phyloP scores from a whole-genome alignment of 1,139 yeast species.

The Lizanozyma gosingica region DNA sequence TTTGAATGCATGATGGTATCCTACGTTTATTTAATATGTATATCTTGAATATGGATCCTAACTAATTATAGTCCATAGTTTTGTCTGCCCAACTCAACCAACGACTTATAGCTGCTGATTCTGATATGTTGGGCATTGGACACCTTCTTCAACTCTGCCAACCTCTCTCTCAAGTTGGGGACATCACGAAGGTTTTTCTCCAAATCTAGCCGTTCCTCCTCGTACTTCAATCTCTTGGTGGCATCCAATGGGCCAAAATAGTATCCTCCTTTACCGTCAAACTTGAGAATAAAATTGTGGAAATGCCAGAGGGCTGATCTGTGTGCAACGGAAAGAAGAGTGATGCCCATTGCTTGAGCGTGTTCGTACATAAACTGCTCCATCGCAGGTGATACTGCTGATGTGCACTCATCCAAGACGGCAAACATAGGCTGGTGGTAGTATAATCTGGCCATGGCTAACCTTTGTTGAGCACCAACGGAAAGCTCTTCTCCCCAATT shows the following conservation, averaged over 20 bases:
- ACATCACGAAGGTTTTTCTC: constrained; percentile 62
- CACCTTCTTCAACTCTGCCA: constrained; percentile 49
- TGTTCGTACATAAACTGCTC: constrained; percentile 84
- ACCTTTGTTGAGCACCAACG: constrained; percentile 86
- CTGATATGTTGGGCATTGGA: constrained; percentile 32
- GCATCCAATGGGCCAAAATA: constrained; percentile 64
- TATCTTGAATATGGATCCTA: too few species aligned
- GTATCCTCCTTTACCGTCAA: constrained; percentile 77
- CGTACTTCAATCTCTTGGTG: constrained; percentile 54
- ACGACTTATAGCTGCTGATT: neutral
- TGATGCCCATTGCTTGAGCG: constrained; percentile 73
- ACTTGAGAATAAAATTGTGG: constrained; percentile 73
- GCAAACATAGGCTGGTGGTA: constrained; percentile 91
- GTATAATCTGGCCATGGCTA: constrained; percentile 89
- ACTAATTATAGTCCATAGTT: neutral
- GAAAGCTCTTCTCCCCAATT: constrained; percentile 89
- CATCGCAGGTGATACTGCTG: constrained; percentile 86
- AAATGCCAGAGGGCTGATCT: constrained; percentile 90
- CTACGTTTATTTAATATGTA: neutral
- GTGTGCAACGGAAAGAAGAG: constrained; percentile 85
- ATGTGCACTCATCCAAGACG: constrained; percentile 90
- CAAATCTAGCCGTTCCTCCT: constrained; percentile 59
- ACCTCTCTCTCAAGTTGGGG: constrained; percentile 54
- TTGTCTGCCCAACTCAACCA: neutral
- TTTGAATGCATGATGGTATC: too few species aligned